These are phyloP conservation scores for Lactarius sp. DNA, from an alignment of 768 basidiomycete genomes.

Conservation along the genomic window DNA sequence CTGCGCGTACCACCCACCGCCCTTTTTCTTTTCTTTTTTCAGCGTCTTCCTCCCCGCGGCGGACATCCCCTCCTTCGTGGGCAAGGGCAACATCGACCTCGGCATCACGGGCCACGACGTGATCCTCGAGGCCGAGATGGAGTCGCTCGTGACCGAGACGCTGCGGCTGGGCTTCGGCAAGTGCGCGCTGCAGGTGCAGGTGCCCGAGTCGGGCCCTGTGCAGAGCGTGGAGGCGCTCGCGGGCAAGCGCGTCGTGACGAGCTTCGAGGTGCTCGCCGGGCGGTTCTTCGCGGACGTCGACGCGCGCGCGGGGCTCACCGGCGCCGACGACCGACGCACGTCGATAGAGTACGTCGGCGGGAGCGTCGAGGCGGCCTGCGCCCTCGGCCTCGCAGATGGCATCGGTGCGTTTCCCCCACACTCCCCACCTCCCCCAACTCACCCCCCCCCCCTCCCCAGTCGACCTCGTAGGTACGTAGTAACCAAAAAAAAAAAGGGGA, in stretches of 20 bases:
- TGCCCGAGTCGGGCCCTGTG: slow-evolving; percentile 69
- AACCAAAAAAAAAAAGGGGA: too few species aligned
- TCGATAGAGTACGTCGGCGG: slow-evolving; percentile 95
- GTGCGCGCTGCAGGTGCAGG: slow-evolving; percentile 85
- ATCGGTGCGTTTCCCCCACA: slow-evolving; percentile 59
- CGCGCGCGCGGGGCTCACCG: slow-evolving; percentile 44
- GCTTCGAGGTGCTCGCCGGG: slow-evolving; percentile 84
- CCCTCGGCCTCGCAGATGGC: slow-evolving; percentile 93
- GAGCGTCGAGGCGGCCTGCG: slow-evolving; percentile 96
- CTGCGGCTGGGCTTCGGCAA: slow-evolving; percentile 90
- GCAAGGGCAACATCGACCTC: slow-evolving; percentile 92
- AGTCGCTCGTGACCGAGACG: slow-evolving; percentile 67
- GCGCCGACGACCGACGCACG: slow-evolving; percentile 44
- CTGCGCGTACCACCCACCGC: too few species aligned
- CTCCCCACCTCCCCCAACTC: not conserved
- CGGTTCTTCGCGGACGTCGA: slow-evolving; percentile 73
- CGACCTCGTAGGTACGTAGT: slow-evolving; percentile 81
- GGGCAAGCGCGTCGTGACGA: slow-evolving; percentile 91
- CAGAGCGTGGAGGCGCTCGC: slow-evolving; percentile 74
- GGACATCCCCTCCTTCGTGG: slow-evolving; percentile 98
- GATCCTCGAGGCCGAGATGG: slow-evolving; percentile 85
- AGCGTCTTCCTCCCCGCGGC: slow-evolving; percentile 96
- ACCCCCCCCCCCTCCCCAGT: slow-evolving; percentile 48
- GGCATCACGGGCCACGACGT: slow-evolving; percentile 99
- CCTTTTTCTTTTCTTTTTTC: not conserved